A percentile compares a stretch with the other conserved stretches of the same genome.
These are phyloP conservation scores for Lachancea dasiensis DNA, from an alignment of 805 yeast genomes.

Conservation along the genomic window DNA sequence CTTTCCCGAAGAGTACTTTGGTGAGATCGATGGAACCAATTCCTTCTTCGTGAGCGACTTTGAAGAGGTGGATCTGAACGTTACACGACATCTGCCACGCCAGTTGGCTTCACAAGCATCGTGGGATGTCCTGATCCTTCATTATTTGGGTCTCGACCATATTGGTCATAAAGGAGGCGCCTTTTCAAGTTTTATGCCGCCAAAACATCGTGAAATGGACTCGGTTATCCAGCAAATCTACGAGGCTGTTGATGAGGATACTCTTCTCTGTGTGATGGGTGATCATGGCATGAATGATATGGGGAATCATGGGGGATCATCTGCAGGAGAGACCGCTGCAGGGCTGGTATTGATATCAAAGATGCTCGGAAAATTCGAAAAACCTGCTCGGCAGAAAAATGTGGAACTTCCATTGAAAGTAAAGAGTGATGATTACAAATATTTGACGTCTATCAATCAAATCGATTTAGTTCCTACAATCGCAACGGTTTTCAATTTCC, in stretches of 20 bases:
- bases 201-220: constrained; percentile 86
- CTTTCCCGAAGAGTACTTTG: constrained; percentile 62
- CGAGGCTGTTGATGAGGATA: constrained; percentile 38
- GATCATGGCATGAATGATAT: constrained; percentile 96
- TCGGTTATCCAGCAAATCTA: constrained; percentile 49
- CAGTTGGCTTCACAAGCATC: constrained; percentile 40
- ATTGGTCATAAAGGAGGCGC: constrained; percentile 99
- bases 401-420: constrained; percentile 17
- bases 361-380: constrained; percentile 36
- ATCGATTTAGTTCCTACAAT: constrained; percentile 92
- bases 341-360: constrained; percentile 68
- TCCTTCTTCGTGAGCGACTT: constrained; percentile 94
- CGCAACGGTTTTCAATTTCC: constrained; percentile 72
- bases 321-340: constrained; percentile 86
- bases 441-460: constrained; percentile 60
- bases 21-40: constrained; percentile 73
- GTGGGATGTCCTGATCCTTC: constrained; percentile 88
- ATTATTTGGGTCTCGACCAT: constrained; percentile 91
- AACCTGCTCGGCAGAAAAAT: constrained; percentile 14
- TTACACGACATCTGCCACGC: constrained; percentile 72
- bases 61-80: constrained; percentile 89
- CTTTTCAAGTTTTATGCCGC: constrained; percentile 66
- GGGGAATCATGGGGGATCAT: constrained; percentile 96
- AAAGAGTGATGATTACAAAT: constrained; percentile 43
- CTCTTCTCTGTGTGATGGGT: constrained; percentile 73